A percentile compares a stretch with the other conserved stretches of the same genome.
Conservation (phyloP, 495 filamentous ascomycete species). For the Rhypophila decipiens region DNA sequence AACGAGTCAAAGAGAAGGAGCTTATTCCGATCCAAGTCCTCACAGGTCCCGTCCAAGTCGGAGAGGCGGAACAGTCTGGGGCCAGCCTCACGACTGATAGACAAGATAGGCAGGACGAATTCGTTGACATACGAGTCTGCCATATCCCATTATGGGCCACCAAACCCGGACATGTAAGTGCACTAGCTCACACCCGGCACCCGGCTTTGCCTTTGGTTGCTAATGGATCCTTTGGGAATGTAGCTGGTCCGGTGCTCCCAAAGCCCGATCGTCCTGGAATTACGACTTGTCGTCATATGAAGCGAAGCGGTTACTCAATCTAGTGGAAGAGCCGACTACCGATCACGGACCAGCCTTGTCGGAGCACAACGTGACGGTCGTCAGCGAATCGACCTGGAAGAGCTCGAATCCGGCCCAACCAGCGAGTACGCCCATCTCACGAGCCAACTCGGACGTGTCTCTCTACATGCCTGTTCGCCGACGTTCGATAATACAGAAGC, state of each 20-base stretch:
- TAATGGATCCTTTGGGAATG: conserved; percentile 6
- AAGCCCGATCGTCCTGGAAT: conserved; percentile 32
- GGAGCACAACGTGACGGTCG: conserved; percentile 27
- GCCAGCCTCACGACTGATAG: conserved; percentile 11
- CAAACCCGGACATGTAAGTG: conserved; percentile 18
- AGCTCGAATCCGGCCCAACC: conserved; percentile 29
- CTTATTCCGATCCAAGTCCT: conserved; percentile 28
- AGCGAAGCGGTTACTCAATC: conserved; percentile 34
- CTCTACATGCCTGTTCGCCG: conserved; percentile 43
- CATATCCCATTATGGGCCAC: conserved; percentile 20
- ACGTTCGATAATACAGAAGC: conserved; percentile 39
- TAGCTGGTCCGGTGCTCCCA: conserved; percentile 19
- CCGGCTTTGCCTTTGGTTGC: not conserved
- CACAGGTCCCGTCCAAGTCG: conserved; percentile 10
- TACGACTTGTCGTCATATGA: conserved; percentile 39
- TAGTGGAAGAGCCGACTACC: conserved; percentile 27
- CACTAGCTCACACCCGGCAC: no score
- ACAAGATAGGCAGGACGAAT: conserved; percentile 18
- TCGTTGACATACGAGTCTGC: conserved; percentile 31
- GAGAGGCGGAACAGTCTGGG: conserved; percentile 11
- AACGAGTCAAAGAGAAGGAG: conserved; percentile 20
- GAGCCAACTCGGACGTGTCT: conserved; percentile 37
- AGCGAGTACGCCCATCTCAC: conserved; percentile 22
- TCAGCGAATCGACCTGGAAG: conserved; percentile 30
- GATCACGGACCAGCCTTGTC: conserved; percentile 25